These are phyloP conservation scores for Fragaria nilgerrensis DNA, from an alignment of 306 rosid genomes.

Conservation along the genomic window DNA sequence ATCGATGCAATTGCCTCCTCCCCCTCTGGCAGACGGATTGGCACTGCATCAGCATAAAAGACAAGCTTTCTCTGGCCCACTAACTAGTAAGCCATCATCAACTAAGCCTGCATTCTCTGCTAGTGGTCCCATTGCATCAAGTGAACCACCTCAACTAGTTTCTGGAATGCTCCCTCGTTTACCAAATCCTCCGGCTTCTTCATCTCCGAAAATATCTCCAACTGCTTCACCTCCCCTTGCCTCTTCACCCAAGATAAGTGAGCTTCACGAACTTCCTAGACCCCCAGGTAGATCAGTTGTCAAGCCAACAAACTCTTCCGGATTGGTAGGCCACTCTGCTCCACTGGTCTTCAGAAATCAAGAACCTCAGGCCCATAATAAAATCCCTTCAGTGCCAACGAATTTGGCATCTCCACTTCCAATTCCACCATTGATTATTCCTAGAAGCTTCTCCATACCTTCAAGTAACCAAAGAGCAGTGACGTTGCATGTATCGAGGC, in stretches of 20 bases:
- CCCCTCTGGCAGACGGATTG: conserved; percentile 56
- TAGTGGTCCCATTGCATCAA: conserved; percentile 35
- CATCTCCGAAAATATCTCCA: conserved; percentile 77
- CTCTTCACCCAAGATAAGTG: conserved; percentile 79
- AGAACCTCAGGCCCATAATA: conserved; percentile 41
- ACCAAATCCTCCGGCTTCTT: conserved; percentile 58
- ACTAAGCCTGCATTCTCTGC: conserved; percentile 44
- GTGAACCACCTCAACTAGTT: conserved; percentile 37
- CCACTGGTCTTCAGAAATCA: conserved; percentile 62
- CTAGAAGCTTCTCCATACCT: conserved; percentile 88
- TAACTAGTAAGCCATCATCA: conserved; percentile 52
- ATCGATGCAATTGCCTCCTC: conserved; percentile 60
- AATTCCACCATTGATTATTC: conserved; percentile 59
- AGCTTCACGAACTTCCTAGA: conserved; percentile 94
- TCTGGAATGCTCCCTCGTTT: conserved; percentile 52
- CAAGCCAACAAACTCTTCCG: conserved; percentile 45
- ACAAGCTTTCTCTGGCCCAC: conserved; percentile 76
- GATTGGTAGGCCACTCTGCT: conserved; percentile 67
- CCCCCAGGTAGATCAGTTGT: conserved; percentile 59
- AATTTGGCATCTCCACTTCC: conserved; percentile 88
- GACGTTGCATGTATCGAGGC: conserved; percentile 56
- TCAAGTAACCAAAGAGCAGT: conserved; percentile 68
- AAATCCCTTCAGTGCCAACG: conserved; percentile 46
- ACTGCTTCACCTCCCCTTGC: conserved; percentile 69
- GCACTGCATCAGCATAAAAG: conserved; percentile 50